These are phyloP conservation scores for Eremothecium gossypii DNA, from an alignment of 1,139 yeast species.

Conservation along the genomic window DNA sequence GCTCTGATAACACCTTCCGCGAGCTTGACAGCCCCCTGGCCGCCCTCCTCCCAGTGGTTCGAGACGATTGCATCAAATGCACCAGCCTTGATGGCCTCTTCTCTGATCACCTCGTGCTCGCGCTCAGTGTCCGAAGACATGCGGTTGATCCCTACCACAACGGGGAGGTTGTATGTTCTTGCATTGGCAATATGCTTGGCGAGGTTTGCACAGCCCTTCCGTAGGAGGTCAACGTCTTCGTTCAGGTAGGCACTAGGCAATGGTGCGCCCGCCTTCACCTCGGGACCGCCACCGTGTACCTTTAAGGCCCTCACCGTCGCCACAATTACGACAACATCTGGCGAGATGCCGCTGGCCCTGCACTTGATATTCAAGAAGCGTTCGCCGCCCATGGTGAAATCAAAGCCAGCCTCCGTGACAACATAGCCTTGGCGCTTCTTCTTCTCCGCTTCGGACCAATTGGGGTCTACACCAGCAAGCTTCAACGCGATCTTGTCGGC, in stretches of 20 bases:
- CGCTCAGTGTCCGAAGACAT: conserved; percentile 77
- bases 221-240: conserved; percentile 78
- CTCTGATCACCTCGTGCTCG: conserved; percentile 77
- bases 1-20: conserved; percentile 81
- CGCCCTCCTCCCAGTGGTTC: conserved; percentile 98
- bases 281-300: conserved; percentile 98
- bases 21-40: conserved; percentile 80
- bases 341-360: conserved; percentile 82
- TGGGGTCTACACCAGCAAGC: conserved; percentile 66
- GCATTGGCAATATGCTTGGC: conserved; percentile 90
- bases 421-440: conserved; percentile 74
- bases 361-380: conserved; percentile 94
- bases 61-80: conserved; percentile 90
- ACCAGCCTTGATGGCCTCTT: conserved; percentile 86
- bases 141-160: conserved; percentile 90
- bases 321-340: conserved; percentile 89
- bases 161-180: conserved; percentile 79
- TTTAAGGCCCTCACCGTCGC: conserved; percentile 97
- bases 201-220: conserved; percentile 80
- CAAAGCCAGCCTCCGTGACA: conserved; percentile 97
- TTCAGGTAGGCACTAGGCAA: conserved; percentile 77
- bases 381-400: conserved; percentile 99
- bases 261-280: conserved; percentile 90
- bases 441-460: conserved; percentile 41
- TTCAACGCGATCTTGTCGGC: conserved; percentile 95